A percentile compares a stretch with the other conserved stretches of the same genome.
These are phyloP conservation scores for Spinellus fusiger DNA, from an alignment of 192 early-diverging fungal species.

Conservation along the genomic window DNA sequence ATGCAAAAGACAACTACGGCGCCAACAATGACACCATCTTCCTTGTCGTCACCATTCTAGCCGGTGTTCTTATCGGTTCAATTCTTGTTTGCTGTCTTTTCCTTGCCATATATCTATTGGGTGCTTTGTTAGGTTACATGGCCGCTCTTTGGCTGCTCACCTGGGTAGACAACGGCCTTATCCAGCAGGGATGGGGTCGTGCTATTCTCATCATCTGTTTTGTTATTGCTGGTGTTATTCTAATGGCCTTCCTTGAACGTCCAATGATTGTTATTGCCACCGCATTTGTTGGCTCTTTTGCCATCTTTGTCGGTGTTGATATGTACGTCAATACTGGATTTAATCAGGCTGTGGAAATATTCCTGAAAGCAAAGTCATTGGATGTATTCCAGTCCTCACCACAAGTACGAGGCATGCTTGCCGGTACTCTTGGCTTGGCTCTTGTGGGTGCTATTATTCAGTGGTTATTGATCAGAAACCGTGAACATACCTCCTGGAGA, in stretches of 20 bases:
- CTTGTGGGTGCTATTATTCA: constrained; percentile 62
- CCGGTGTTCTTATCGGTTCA: constrained; percentile 62
- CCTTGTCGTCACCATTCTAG: constrained; percentile 52
- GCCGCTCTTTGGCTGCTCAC: constrained; percentile 69
- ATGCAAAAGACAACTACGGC: constrained; percentile 37
- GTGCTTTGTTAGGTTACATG: constrained; percentile 72
- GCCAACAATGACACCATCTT: constrained; percentile 40
- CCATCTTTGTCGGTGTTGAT: constrained; percentile 76
- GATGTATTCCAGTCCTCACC: constrained; percentile 24
- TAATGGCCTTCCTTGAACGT: constrained; percentile 58
- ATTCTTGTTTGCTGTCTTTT: constrained; percentile 62
- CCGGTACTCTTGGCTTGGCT: constrained; percentile 54
- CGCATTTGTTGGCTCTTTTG: constrained; percentile 72
- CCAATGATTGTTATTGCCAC: constrained; percentile 66
- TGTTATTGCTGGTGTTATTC: constrained; percentile 54
- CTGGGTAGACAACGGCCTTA: constrained; percentile 54
- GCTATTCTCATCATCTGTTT: constrained; percentile 65
- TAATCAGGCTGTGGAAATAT: constrained; percentile 45
- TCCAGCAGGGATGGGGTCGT: constrained; percentile 55
- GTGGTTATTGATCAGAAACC: constrained; percentile 46
- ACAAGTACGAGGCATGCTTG: constrained; percentile 69
- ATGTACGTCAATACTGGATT: constrained; percentile 77
- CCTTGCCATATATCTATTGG: constrained; percentile 70
- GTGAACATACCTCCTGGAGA: not conserved
- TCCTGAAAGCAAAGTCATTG: constrained; percentile 43